These are phyloP conservation scores for Globisporangium spinosum DNA, from an alignment of 352 stramenopile species.

Conservation along the genomic window DNA sequence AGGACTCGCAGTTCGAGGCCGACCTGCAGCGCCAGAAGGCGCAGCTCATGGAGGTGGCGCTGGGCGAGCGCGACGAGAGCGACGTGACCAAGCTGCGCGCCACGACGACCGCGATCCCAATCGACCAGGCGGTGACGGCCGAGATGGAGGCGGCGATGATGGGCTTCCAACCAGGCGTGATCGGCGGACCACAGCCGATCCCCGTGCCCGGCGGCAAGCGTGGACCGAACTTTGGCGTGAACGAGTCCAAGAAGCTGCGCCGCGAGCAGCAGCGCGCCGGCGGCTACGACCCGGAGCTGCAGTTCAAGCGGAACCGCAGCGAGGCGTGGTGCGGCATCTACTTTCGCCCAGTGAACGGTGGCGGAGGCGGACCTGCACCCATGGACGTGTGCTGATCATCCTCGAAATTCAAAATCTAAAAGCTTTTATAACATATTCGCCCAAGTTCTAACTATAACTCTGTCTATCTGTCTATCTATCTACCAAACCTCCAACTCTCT, in stretches of 20 bases:
- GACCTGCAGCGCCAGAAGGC: conserved; percentile 79
- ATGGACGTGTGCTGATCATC: conserved; percentile 52
- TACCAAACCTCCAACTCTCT: background rate
- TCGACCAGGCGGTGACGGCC: conserved; percentile 82
- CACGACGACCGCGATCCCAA: conserved; percentile 79
- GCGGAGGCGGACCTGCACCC: conserved; percentile 18
- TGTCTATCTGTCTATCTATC: background rate
- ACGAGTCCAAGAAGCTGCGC: conserved; percentile 77
- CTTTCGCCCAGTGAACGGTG: conserved; percentile 47
- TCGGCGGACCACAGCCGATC: conserved; percentile 69
- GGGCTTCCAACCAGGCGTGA: conserved; percentile 74
- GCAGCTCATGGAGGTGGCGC: conserved; percentile 83
- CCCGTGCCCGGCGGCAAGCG: conserved; percentile 79
- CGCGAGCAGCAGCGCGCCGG: conserved; percentile 76
- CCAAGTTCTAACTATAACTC: background rate
- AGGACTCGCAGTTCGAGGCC: conserved; percentile 78
- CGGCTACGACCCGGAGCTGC: conserved; percentile 72
- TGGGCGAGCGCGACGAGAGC: conserved; percentile 77
- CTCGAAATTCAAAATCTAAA: background rate
- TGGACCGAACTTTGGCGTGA: conserved; percentile 70
- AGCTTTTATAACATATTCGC: conserved; percentile 1
- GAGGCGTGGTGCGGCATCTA: conserved; percentile 82
- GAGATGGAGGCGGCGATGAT: conserved; percentile 90
- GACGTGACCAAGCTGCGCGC: conserved; percentile 69
- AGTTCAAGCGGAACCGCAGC: conserved; percentile 74